Base-by-base conservation (phyloP, 352 stramenopile species). In the Phytophthora quininea region DNA sequence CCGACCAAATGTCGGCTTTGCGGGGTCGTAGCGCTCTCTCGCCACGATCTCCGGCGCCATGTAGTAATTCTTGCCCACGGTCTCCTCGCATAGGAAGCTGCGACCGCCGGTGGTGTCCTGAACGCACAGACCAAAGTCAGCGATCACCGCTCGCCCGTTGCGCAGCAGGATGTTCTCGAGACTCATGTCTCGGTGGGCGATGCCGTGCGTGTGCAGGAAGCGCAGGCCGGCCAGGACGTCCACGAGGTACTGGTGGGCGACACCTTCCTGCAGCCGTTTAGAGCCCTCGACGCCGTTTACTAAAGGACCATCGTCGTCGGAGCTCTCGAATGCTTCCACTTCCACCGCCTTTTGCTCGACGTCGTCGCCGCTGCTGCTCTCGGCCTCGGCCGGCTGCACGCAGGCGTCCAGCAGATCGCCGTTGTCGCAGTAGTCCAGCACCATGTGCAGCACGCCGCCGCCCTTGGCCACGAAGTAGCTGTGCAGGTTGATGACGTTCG, bases 111-210 rank as follows among this genome's bases (percentile, higher is more conserved):
- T 29, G 43, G 14, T n/a, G 71, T 86, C 77, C 90, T 89, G 48
- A 5, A 71, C 83, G 50, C 79, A 93, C 8, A 93, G 68, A 1
- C 82, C 85, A 68, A 93, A 93, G 71, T 93, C 82, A 9, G 81
- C 67, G 62, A 91, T 88, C 29, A 91, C 79, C 0, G 82, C 82
- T 4, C 73, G 71, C 3, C 81, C 83, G 19, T 83, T 52, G 7
- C 71, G 76, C 27, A 99, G 80, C 31, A 99, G 75, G 42, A 99
- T 94, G 80, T 99, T 99, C 77, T 99, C 97, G n/a, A 99, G 77
- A 31, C 92, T 98, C 54, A 99, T 81, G 70, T 99, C 97, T 57
- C 96, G 90, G 74, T 98, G 96, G 27, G 86, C 87, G 45, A 96
- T 84, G 62, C 87, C 86, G 64, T 89, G 72, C 29, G 45, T 57